These are phyloP conservation scores for Zasmidium citrigriseum DNA, from an alignment of 2,329 filamentous ascomycete species.

Conservation along the genomic window DNA sequence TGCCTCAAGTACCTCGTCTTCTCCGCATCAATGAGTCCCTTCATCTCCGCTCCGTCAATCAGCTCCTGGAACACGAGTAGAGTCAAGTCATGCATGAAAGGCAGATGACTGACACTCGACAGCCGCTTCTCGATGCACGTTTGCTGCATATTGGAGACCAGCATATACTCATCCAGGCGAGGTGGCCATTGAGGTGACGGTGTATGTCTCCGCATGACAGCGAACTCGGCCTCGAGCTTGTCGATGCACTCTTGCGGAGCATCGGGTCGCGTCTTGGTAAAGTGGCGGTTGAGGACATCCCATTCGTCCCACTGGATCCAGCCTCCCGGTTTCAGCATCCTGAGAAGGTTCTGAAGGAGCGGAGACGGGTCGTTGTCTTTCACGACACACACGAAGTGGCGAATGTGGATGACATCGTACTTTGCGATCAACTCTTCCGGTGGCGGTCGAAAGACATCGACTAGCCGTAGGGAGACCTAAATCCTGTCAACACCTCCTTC, in stretches of 20 bases:
- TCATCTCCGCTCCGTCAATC: slow-evolving; percentile 23
- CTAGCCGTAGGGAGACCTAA: slow-evolving; percentile 20
- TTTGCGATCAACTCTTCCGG: slow-evolving; percentile 16
- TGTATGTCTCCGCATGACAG: slow-evolving; percentile 20
- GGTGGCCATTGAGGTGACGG: slow-evolving; percentile 18
- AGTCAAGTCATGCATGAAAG: slow-evolving; percentile 24
- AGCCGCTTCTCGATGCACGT: slow-evolving; percentile 23
- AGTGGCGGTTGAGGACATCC: slow-evolving; percentile 24
- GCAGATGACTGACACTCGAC: slow-evolving; percentile 16
- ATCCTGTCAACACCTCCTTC: neutral
- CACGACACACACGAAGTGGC: slow-evolving; percentile 27
- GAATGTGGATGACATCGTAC: slow-evolving; percentile 31
- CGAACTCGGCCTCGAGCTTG: slow-evolving; percentile 22
- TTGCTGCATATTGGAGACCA: slow-evolving; percentile 19
- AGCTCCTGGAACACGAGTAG: slow-evolving; percentile 24
- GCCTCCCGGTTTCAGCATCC: slow-evolving; percentile 24
- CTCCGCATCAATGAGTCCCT: slow-evolving; percentile 16
- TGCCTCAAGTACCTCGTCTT: slow-evolving; percentile 16
- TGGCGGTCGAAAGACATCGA: slow-evolving; percentile 21
- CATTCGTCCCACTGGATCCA: slow-evolving; percentile 26
- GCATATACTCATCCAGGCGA: slow-evolving; percentile 22
- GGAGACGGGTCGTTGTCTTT: slow-evolving; percentile 25
- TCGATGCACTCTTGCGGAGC: slow-evolving; percentile 20
- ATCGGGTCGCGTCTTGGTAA: slow-evolving; percentile 14
- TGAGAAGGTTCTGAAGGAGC: slow-evolving; percentile 20